A percentile compares a stretch with the other conserved stretches of the same genome.
Conservation (phyloP, 495 filamentous ascomycete species). For the Penicillium cataractarum region DNA sequence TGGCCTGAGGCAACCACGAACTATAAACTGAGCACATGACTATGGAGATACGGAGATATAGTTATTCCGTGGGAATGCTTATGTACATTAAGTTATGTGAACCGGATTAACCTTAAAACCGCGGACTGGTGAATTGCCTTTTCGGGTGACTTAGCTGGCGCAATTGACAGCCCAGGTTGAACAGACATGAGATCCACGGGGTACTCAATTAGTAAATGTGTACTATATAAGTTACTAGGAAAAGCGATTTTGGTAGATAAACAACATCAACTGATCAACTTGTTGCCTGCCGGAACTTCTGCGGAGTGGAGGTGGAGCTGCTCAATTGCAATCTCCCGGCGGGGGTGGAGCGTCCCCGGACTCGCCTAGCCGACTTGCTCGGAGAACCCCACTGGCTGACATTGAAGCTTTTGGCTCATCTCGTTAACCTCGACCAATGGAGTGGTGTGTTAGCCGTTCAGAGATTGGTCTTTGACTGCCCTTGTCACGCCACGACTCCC, state of each 20-base stretch:
- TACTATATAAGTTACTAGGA: no score
- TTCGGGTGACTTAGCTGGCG: no score
- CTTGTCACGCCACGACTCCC: neutral
- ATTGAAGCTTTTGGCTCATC: neutral
- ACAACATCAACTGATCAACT: no score
- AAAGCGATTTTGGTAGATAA: no score
- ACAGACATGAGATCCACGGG: no score
- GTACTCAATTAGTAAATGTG: no score
- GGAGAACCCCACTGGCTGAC: neutral
- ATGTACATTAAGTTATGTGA: no score
- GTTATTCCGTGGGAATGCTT: neutral
- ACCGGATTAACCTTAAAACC: no score
- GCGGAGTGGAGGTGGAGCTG: conserved; percentile 3
- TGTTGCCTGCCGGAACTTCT: neutral
- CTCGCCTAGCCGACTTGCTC: neutral
- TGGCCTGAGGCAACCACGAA: neutral
- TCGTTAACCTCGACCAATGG: conserved; percentile 1
- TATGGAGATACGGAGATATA: neutral
- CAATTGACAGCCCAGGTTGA: no score
- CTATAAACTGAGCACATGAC: neutral
- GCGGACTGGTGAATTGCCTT: no score
- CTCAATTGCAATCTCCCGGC: neutral
- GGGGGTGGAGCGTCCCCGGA: conserved; percentile 2
- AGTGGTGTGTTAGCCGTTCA: neutral
- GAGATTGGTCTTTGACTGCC: neutral